Conservation (phyloP, 2,329 filamentous ascomycete genomes). For the Emergomyces pasteurianus region DNA sequence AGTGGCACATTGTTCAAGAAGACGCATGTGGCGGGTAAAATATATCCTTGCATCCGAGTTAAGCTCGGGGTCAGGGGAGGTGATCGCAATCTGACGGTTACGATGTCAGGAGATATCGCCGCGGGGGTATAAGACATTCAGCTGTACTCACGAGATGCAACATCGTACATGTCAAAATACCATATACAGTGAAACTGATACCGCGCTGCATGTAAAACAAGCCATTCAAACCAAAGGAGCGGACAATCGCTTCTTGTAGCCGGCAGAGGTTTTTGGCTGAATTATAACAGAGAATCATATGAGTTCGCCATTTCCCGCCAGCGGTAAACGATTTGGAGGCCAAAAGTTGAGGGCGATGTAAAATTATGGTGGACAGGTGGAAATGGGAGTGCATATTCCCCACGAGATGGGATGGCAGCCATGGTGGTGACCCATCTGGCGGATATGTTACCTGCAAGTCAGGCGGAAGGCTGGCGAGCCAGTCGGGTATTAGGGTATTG, state of each 20-base stretch:
- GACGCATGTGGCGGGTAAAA: constrained; percentile 87
- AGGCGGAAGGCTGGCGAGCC: constrained; percentile 62
- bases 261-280: constrained; percentile 77
- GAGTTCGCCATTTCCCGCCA: constrained; percentile 71
- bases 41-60: constrained; percentile 76
- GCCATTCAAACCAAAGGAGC: constrained; percentile 64
- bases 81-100: constrained; percentile 63
- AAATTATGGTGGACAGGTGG: constrained; percentile 71
- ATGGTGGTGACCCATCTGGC: constrained; percentile 65
- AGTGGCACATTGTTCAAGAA: constrained; percentile 72
- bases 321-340: constrained; percentile 59
- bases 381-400: constrained; percentile 87
- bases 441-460: constrained; percentile 72
- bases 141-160: constrained; percentile 68
- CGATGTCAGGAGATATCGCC: constrained; percentile 1
- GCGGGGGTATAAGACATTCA: not conserved
- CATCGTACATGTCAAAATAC: constrained; percentile 80
- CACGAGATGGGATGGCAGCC: constrained; percentile 74
- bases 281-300: constrained; percentile 76
- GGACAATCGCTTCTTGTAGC: constrained; percentile 70
- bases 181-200: constrained; percentile 92
- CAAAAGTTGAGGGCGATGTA: constrained; percentile 74
- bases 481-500: constrained; percentile 63
- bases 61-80: constrained; percentile 81
- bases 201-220: constrained; percentile 86